phyloP scores from a whole-genome alignment of 2,329 filamentous ascomycete genomes.

The Dothiorella sarmentorum region DNA sequence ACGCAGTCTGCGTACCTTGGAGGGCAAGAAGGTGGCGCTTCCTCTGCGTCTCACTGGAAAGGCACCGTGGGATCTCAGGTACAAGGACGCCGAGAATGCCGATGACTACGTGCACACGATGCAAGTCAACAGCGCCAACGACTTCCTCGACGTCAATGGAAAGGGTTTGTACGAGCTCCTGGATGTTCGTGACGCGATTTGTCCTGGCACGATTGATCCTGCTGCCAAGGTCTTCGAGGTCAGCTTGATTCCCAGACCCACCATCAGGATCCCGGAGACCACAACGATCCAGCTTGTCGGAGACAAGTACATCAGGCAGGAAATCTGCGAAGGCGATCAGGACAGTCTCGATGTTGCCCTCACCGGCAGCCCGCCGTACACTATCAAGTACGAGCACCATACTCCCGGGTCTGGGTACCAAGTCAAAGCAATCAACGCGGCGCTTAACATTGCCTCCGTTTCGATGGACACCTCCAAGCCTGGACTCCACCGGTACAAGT shows the following conservation, averaged over 20 bases:
- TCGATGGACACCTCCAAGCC: constrained; percentile 81
- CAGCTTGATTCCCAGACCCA: constrained; percentile 79
- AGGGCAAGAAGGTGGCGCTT: constrained; percentile 68
- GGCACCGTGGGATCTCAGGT: constrained; percentile 76
- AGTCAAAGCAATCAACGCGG: constrained; percentile 72
- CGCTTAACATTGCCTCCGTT: constrained; percentile 71
- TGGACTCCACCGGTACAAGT: constrained; percentile 81
- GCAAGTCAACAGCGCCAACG: constrained; percentile 60
- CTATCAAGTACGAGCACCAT: constrained; percentile 75
- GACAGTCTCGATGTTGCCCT: constrained; percentile 81
- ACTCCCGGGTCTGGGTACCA: constrained; percentile 64
- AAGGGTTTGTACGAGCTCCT: constrained; percentile 77
- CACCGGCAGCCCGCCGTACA: constrained; percentile 77
- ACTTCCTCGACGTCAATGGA: constrained; percentile 57
- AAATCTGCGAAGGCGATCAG: constrained; percentile 92
- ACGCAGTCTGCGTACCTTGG: constrained; percentile 69
- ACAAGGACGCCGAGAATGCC: constrained; percentile 61
- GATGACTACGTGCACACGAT: constrained; percentile 36
- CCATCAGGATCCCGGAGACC: constrained; percentile 62
- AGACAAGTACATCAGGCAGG: constrained; percentile 65
- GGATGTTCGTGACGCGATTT: constrained; percentile 73
- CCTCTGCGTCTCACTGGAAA: constrained; percentile 84
- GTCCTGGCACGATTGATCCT: constrained; percentile 75
- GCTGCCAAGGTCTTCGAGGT: constrained; percentile 73
- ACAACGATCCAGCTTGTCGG: constrained; percentile 55